phyloP scores from a whole-genome alignment of 495 filamentous ascomycete genomes.

The Podospora appendiculata region DNA sequence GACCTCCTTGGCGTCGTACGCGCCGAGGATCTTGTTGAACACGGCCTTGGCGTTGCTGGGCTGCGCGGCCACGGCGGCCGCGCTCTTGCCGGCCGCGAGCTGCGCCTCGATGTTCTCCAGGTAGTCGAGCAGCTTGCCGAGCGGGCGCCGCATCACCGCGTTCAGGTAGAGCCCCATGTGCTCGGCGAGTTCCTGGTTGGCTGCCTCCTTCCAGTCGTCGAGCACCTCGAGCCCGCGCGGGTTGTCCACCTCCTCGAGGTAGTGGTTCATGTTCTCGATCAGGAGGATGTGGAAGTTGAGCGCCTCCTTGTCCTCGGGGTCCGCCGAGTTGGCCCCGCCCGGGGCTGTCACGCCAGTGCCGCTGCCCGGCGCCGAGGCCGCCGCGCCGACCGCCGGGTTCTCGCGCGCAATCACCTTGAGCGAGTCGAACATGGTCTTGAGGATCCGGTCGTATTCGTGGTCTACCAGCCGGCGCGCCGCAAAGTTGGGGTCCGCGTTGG shows the following conservation, averaged over 20 bases:
- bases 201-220: constrained; percentile 70
- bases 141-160: constrained; percentile 77
- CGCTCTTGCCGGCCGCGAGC: constrained; percentile 40
- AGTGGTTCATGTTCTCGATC: constrained; percentile 99
- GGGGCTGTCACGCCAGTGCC: not conserved
- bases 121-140: constrained; percentile 86
- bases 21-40: constrained; percentile 75
- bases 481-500: constrained; percentile 46
- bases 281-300: constrained; percentile 94
- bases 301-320: constrained; percentile 87
- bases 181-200: constrained; percentile 71
- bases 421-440: constrained; percentile 94
- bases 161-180: constrained; percentile 82
- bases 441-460: constrained; percentile 78
- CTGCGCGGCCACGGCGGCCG: constrained; percentile 53
- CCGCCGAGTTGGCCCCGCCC: constrained; percentile 32
- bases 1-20: constrained; percentile 76
- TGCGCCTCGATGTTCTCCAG: constrained; percentile 74
- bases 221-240: constrained; percentile 65
- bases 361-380: constrained; percentile 2
- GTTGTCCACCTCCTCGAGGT: constrained; percentile 76
- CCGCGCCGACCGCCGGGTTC: constrained; percentile 54
- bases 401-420: constrained; percentile 94
- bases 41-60: constrained; percentile 69
- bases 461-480: constrained; percentile 71